Evolutionary conservation across 805 yeast species (phyloP).

Genomic region (Lipomyces yamadae): DNA sequence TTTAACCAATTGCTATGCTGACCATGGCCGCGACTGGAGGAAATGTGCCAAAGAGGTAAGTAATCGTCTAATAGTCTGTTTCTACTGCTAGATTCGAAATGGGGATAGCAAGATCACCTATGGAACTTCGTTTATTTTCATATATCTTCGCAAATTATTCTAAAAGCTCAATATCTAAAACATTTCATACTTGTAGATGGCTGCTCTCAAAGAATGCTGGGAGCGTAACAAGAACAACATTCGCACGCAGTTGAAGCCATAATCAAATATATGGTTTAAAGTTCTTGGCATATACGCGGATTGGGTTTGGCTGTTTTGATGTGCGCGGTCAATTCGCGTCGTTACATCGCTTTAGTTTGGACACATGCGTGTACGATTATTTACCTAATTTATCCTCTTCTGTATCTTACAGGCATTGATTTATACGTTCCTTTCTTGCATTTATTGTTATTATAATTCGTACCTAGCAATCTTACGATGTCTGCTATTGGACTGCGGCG

Average conservation of each 20-base stretch:
- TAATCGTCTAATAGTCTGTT: constrained; percentile 12
- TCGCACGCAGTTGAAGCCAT: constrained; percentile 43
- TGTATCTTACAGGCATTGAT: neutral
- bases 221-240: constrained; percentile 57
- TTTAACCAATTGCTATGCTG: constrained; percentile 78
- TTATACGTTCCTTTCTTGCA: neutral
- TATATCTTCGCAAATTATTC: neutral
- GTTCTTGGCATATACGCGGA: neutral
- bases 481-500: neutral
- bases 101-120: neutral
- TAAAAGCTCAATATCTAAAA: neutral
- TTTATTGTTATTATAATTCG: neutral
- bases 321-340: neutral
- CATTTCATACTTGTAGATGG: constrained; percentile 50
- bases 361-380: neutral
- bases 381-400: neutral
- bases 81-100: neutral
- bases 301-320: neutral
- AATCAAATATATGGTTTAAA: neutral
- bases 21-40: constrained; percentile 76
- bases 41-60: constrained; percentile 67
- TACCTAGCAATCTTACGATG: neutral
- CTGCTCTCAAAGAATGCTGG: constrained; percentile 69
- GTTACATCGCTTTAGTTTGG: neutral
- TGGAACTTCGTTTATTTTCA: neutral